phyloP scores from a whole-genome alignment of 495 filamentous ascomycete genomes.

The Penicillium canescens region DNA sequence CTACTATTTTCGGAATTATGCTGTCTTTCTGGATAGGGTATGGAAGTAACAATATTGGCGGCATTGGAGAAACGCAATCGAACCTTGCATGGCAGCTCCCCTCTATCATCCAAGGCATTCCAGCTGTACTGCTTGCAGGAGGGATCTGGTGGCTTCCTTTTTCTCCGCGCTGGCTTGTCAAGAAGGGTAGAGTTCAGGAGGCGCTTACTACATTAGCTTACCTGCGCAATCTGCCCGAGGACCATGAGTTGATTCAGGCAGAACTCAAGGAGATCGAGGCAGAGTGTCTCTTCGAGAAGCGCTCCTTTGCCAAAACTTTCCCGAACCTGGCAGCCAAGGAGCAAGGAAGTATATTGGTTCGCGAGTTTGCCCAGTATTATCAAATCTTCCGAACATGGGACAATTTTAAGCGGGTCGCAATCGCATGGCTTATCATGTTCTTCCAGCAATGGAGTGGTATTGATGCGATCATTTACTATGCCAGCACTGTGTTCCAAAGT shows the following conservation, averaged over 20 bases:
- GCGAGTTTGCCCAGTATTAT: constrained; percentile 37
- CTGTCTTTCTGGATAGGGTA: constrained; percentile 78
- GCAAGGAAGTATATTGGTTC: constrained; percentile 29
- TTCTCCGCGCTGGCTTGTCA: constrained; percentile 49
- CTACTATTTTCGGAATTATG: constrained; percentile 73
- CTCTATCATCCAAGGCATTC: constrained; percentile 50
- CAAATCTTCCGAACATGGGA: constrained; percentile 35
- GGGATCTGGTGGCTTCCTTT: constrained; percentile 49
- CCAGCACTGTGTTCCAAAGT: constrained; percentile 55
- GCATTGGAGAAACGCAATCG: constrained; percentile 35
- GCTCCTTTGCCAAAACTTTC: constrained; percentile 36
- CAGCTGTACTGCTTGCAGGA: constrained; percentile 40
- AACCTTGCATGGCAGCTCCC: constrained; percentile 50
- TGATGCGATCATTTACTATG: constrained; percentile 41
- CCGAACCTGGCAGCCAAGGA: constrained; percentile 34
- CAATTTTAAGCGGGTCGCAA: constrained; percentile 41
- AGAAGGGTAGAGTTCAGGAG: constrained; percentile 49
- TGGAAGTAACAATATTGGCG: constrained; percentile 42
- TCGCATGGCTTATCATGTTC: constrained; percentile 42
- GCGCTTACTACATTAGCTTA: constrained; percentile 44
- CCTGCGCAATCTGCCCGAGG: constrained; percentile 42
- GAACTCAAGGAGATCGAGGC: constrained; percentile 47
- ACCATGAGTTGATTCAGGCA: constrained; percentile 40
- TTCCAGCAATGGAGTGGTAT: constrained; percentile 48
- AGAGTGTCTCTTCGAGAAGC: constrained; percentile 40